Conservation (phyloP, 768 basidiomycete species). For the Lactarius akahatsu region DNA sequence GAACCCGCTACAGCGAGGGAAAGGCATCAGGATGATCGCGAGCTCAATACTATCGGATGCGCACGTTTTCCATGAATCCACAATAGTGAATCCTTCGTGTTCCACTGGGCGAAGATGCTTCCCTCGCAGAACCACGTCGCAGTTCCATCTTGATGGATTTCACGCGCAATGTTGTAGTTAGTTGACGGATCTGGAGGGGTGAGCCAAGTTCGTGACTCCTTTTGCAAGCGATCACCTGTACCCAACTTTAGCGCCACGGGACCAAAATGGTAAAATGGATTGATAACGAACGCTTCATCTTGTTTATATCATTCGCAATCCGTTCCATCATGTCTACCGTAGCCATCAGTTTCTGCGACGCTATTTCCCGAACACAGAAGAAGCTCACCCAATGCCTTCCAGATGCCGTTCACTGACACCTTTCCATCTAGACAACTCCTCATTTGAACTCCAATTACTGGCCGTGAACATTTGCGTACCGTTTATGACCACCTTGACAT, state of each 20-base stretch:
- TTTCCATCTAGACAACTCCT: neutral
- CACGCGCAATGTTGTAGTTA: neutral
- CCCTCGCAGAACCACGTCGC: constrained; percentile 1
- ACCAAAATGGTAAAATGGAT: neutral
- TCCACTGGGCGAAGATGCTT: neutral
- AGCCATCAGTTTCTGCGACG: too few relatives aligned
- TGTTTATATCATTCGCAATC: neutral
- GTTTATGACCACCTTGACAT: neutral
- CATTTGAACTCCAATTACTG: neutral
- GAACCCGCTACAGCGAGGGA: neutral
- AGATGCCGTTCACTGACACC: neutral
- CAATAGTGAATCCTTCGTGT: neutral
- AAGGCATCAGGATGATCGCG: neutral
- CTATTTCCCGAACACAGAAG: too few relatives aligned
- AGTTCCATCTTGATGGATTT: neutral
- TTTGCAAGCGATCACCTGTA: constrained; percentile 4
- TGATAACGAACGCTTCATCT: constrained; percentile 2
- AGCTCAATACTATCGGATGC: neutral
- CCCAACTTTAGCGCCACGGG: neutral
- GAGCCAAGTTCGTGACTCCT: constrained; percentile 8
- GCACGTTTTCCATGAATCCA: constrained; percentile 22
- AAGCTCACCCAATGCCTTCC: neutral
- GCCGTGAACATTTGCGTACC: neutral
- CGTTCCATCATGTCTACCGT: neutral
- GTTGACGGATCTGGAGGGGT: constrained; percentile 7